These are phyloP conservation scores for Aspergillus unguis DNA, from an alignment of 2,329 filamentous ascomycete species.

Conservation along the genomic window DNA sequence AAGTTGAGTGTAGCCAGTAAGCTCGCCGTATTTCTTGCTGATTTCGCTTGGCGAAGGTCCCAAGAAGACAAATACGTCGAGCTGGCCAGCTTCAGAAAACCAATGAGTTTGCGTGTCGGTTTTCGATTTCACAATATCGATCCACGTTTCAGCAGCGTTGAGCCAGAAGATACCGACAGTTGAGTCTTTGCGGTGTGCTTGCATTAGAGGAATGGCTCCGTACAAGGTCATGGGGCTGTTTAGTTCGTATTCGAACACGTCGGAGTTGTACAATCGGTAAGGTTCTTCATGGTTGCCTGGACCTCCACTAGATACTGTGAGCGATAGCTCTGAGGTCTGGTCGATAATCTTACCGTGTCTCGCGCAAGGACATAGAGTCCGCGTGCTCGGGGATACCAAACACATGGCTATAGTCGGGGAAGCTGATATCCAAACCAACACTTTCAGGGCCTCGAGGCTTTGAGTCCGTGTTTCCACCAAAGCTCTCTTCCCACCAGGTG, in stretches of 20 bases:
- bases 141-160: slow-evolving; percentile 94
- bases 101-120: slow-evolving; percentile 88
- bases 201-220: slow-evolving; percentile 96
- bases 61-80: slow-evolving; percentile 93
- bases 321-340: not conserved
- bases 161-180: slow-evolving; percentile 97
- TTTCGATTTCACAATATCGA: slow-evolving; percentile 83
- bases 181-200: slow-evolving; percentile 89
- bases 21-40: slow-evolving; percentile 75
- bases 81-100: slow-evolving; percentile 86
- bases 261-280: slow-evolving; percentile 91
- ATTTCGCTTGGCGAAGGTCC: slow-evolving; percentile 82
- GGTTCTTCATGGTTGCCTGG: slow-evolving; percentile 82
- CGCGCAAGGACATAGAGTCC: slow-evolving; percentile 79
- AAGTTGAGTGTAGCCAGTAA: slow-evolving; percentile 87
- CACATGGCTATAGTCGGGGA: slow-evolving; percentile 86
- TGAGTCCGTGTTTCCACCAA: slow-evolving; percentile 90
- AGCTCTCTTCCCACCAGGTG: slow-evolving; percentile 97
- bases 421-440: slow-evolving; percentile 84
- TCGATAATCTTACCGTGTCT: slow-evolving; percentile 61
- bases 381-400: slow-evolving; percentile 94
- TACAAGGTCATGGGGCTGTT: slow-evolving; percentile 99
- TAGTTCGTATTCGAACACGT: slow-evolving; percentile 96
- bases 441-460: slow-evolving; percentile 96
- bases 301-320: slow-evolving; percentile 57